Conservation (phyloP, 1,284 basidiomycete species). For the Vanrija pseudolonga region DNA sequence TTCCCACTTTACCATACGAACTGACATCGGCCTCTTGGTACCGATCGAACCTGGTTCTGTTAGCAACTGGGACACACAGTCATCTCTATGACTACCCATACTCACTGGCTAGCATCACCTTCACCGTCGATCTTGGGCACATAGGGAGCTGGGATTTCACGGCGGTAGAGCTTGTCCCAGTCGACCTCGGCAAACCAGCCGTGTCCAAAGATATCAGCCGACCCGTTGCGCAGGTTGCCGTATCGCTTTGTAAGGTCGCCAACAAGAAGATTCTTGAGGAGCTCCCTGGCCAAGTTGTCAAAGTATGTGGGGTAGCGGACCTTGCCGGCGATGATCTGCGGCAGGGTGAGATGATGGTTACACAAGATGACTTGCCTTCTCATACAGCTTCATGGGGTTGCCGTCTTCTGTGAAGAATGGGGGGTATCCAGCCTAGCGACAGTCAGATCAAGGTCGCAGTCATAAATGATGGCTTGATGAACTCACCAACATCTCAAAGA, state of each 20-base stretch:
- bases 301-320: slow-evolving; percentile 89
- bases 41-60: slow-evolving; percentile 46
- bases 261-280: slow-evolving; percentile 87
- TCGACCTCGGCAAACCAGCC: slow-evolving; percentile 97
- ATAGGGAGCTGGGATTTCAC: slow-evolving; percentile 96
- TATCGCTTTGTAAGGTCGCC: slow-evolving; percentile 85
- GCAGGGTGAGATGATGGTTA: not conserved
- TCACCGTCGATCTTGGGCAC: slow-evolving; percentile 79
- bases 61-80: not conserved
- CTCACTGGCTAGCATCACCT: slow-evolving; percentile 86
- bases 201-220: slow-evolving; percentile 90
- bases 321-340: slow-evolving; percentile 57
- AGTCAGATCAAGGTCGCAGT: not conserved
- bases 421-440: slow-evolving; percentile 51
- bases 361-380: slow-evolving; percentile 75
- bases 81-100: slow-evolving; percentile 26
- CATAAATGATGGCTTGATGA: not conserved
- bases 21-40: slow-evolving; percentile 50
- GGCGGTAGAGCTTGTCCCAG: slow-evolving; percentile 76
- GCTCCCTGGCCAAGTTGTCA: slow-evolving; percentile 74
- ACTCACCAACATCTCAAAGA: slow-evolving; percentile 59
- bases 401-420: slow-evolving; percentile 60
- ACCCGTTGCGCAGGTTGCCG: slow-evolving; percentile 89
- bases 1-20: slow-evolving; percentile 49
- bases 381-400: slow-evolving; percentile 74